Conservation (phyloP, 1,284 basidiomycete genomes). For the Wallemia hederae region DNA sequence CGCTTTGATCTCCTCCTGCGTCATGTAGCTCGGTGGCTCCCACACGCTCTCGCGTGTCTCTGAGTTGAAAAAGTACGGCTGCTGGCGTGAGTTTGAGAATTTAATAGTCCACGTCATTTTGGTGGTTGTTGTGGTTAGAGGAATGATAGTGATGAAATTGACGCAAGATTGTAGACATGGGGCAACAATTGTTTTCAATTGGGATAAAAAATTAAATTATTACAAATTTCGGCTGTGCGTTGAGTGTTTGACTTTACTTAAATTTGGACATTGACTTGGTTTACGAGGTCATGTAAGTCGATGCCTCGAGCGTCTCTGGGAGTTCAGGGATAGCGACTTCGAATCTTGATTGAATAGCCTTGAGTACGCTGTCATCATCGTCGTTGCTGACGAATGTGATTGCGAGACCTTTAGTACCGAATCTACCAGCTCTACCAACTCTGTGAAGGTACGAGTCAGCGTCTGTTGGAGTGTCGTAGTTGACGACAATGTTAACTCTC, state of each 20-base stretch:
- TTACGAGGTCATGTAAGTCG: constrained; percentile 12
- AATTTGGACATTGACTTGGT: no score
- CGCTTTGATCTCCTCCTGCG: constrained; percentile 27
- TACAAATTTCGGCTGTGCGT: neutral
- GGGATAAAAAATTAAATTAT: neutral
- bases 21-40: constrained; percentile 43
- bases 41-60: constrained; percentile 44
- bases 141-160: no score
- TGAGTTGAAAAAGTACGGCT: constrained; percentile 72
- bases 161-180: no score
- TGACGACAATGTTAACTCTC: constrained; percentile 85
- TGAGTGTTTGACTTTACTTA: neutral
- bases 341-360: constrained; percentile 64
- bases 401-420: constrained; percentile 98
- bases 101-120: constrained; percentile 37
- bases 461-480: constrained; percentile 83
- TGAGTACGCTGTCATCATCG: constrained; percentile 73
- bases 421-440: constrained; percentile 95
- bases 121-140: no score
- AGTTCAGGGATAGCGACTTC: constrained; percentile 77
- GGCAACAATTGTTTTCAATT: neutral
- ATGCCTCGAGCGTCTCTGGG: constrained; percentile 16
- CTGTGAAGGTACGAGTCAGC: constrained; percentile 96
- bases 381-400: constrained; percentile 88
- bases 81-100: constrained; percentile 42